A percentile compares a stretch with the other conserved stretches of the same genome.
These are phyloP conservation scores for Diaporthe ampelina DNA, from an alignment of 2,329 filamentous ascomycete species.

Conservation along the genomic window DNA sequence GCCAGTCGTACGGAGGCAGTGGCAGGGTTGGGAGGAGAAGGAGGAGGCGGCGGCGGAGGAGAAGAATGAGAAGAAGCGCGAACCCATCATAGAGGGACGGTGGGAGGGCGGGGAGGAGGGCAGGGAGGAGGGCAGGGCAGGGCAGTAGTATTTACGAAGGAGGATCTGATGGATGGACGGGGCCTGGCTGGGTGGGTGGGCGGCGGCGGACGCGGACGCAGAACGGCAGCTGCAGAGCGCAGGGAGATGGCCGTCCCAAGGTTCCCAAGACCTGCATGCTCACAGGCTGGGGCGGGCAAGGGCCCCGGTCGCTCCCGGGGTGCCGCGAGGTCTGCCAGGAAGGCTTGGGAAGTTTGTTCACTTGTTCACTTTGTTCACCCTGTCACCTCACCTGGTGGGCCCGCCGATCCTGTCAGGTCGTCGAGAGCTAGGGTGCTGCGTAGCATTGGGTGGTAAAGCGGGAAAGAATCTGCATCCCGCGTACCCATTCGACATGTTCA, in stretches of 20 bases:
- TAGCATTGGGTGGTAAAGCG: slow-evolving; percentile 18
- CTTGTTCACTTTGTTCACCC: too few relatives aligned
- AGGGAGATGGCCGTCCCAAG: slow-evolving; percentile 3
- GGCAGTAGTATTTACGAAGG: slow-evolving; percentile 30
- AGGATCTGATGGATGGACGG: slow-evolving; percentile 29
- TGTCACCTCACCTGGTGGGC: not conserved
- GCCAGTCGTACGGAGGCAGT: slow-evolving; percentile 6
- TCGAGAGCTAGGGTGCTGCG: slow-evolving; percentile 22
- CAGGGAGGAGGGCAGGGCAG: slow-evolving; percentile 38
- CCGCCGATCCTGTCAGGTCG: slow-evolving; percentile 26
- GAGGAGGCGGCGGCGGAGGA: not conserved
- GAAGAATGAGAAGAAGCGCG: not conserved
- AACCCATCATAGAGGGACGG: slow-evolving; percentile 29
- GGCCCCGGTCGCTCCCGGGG: slow-evolving; percentile 12
- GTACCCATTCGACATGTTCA: slow-evolving; percentile 23
- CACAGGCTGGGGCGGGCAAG: slow-evolving; percentile 29
- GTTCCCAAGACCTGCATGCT: slow-evolving; percentile 20
- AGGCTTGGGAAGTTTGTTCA: too few relatives aligned
- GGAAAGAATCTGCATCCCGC: slow-evolving; percentile 37
- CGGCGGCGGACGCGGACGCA: slow-evolving; percentile 13
- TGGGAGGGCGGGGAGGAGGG: slow-evolving; percentile 29
- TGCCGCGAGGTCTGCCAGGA: slow-evolving; percentile 12
- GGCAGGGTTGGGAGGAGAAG: not conserved
- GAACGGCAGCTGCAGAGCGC: slow-evolving; percentile 20
- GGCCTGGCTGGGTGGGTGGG: not conserved